Conservation (phyloP, 805 yeast genomes). For the Komagataella phaffii region DNA sequence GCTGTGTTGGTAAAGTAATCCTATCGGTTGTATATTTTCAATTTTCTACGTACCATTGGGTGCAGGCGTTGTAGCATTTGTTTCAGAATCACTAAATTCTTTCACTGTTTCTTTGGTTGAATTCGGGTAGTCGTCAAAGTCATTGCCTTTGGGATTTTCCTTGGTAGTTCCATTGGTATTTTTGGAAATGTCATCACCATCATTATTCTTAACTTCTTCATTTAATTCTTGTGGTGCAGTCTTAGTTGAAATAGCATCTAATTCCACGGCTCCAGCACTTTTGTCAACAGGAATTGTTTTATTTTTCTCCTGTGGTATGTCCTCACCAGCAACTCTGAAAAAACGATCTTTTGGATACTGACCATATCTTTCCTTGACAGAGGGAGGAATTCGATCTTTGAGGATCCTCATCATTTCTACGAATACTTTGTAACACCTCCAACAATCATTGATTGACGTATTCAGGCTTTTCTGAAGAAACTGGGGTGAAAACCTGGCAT, state of each 20-base stretch:
- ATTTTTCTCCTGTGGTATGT: neutral
- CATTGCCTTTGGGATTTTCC: neutral
- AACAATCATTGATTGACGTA: neutral
- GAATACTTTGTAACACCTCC: neutral
- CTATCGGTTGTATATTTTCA: neutral
- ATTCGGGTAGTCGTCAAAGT: neutral
- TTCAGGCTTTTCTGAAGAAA: neutral
- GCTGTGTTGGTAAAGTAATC: neutral
- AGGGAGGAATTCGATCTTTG: neutral
- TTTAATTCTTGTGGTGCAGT: neutral
- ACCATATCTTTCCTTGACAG: neutral
- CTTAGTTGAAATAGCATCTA: neutral
- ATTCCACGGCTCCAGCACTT: neutral
- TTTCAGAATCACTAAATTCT: neutral
- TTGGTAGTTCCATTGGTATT: neutral
- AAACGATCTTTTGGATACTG: neutral
- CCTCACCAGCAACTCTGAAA: neutral
- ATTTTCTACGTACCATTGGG: neutral
- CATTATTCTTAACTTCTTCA: no score
- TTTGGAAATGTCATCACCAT: neutral
- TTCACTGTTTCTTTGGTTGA: neutral
- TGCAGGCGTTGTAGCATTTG: neutral
- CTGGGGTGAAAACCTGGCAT: neutral
- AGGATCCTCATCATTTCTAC: neutral
- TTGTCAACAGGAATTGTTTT: neutral